These are phyloP conservation scores for Polyporus arcularius DNA, from an alignment of 768 basidiomycete genomes.

Conservation along the genomic window DNA sequence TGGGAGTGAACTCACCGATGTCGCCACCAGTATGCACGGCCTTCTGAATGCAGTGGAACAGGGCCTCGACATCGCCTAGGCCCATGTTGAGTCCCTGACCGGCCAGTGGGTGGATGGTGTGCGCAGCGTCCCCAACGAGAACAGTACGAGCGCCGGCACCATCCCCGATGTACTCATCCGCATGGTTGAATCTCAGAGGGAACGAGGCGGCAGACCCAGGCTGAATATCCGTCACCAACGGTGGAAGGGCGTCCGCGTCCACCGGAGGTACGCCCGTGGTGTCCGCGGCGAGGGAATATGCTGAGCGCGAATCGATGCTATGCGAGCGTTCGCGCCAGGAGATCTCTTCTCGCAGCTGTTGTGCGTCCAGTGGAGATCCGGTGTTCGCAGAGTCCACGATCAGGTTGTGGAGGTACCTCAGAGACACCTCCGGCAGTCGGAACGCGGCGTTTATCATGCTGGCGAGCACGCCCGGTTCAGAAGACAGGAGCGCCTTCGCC, in stretches of 20 bases:
- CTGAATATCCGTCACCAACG: constrained; percentile 72
- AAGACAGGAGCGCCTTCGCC: constrained; percentile 68
- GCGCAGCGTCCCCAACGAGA: constrained; percentile 94
- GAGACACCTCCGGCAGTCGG: constrained; percentile 73
- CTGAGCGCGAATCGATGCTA: constrained; percentile 60
- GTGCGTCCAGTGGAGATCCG: constrained; percentile 47
- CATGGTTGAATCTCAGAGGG: constrained; percentile 85
- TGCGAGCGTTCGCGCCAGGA: constrained; percentile 75
- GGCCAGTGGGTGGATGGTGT: constrained; percentile 91
- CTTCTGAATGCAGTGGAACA: constrained; percentile 63
- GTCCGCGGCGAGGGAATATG: constrained; percentile 54
- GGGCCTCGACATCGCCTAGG: constrained; percentile 78
- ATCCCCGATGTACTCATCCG: constrained; percentile 83
- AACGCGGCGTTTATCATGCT: constrained; percentile 91
- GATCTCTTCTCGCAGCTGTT: constrained; percentile 62
- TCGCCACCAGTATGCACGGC: constrained; percentile 71
- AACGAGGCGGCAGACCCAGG: constrained; percentile 81
- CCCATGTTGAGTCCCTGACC: constrained; percentile 97
- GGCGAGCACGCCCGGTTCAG: constrained; percentile 62
- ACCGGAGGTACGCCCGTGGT: constrained; percentile 56
- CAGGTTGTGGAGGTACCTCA: constrained; percentile 64
- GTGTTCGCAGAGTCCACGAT: constrained; percentile 55
- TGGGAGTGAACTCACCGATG: constrained; percentile 56
- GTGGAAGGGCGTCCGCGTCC: constrained; percentile 69
- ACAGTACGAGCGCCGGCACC: constrained; percentile 69